These are phyloP conservation scores for Sporobolomyces roseus DNA, from an alignment of 768 basidiomycete species.

Conservation along the genomic window DNA sequence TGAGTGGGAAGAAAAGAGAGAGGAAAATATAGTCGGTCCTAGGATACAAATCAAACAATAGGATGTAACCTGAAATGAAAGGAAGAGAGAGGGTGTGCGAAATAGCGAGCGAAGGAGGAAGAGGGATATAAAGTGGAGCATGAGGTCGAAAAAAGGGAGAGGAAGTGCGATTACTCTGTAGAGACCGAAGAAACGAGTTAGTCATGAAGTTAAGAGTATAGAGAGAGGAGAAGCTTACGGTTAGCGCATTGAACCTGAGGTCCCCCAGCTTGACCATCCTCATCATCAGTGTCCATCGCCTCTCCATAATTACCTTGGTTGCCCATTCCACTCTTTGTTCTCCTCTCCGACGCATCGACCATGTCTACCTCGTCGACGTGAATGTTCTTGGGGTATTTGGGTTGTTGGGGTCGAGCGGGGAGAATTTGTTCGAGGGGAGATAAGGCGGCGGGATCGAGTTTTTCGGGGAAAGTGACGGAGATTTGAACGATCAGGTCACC, in stretches of 20 bases:
- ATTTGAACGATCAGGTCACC: slow-evolving; percentile 89
- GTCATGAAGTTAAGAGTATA: background rate
- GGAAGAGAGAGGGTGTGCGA: too few relatives aligned
- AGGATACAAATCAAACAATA: too few relatives aligned
- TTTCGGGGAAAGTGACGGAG: slow-evolving; percentile 81
- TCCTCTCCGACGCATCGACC: slow-evolving; percentile 57
- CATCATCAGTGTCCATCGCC: slow-evolving; percentile 78
- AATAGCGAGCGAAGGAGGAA: too few relatives aligned
- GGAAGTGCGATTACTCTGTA: too few relatives aligned
- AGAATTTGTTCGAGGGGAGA: slow-evolving; percentile 77
- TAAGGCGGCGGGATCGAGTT: slow-evolving; percentile 64
- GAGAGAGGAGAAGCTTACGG: slow-evolving; percentile 17
- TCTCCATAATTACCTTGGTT: slow-evolving; percentile 64
- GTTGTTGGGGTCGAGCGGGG: slow-evolving; percentile 62
- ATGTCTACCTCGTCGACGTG: slow-evolving; percentile 74
- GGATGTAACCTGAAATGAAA: too few relatives aligned
- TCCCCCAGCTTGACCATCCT: slow-evolving; percentile 58
- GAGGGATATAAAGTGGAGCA: too few relatives aligned
- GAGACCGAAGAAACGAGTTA: too few relatives aligned
- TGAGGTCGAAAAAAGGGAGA: too few relatives aligned
- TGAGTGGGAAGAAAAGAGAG: too few relatives aligned
- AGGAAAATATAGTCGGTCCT: too few relatives aligned
- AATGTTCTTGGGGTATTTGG: slow-evolving; percentile 62
- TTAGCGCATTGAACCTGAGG: slow-evolving; percentile 88
- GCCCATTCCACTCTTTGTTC: slow-evolving; percentile 55